Conservation (phyloP, 768 basidiomycete species). For the Russula ochroleuca region DNA sequence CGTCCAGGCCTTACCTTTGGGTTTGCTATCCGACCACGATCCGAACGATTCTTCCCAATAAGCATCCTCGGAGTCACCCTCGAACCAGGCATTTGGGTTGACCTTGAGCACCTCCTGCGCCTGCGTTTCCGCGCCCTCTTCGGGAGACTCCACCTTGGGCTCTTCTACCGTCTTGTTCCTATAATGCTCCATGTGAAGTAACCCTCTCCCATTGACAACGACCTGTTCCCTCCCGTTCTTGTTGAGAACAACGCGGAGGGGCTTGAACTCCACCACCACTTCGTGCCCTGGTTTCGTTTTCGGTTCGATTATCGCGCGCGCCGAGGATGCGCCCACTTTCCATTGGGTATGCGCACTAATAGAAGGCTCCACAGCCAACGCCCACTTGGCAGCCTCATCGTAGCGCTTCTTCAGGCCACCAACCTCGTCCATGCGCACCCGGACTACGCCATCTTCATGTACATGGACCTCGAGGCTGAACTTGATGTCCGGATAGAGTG, state of each 20-base stretch:
- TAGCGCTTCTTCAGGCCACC: constrained; percentile 77
- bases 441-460: constrained; percentile 81
- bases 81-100: constrained; percentile 73
- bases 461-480: constrained; percentile 81
- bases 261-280: constrained; percentile 67
- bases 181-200: constrained; percentile 99
- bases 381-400: constrained; percentile 90
- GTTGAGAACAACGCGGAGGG: constrained; percentile 68
- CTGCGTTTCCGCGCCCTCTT: constrained; percentile 42
- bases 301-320: constrained; percentile 60
- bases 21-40: constrained; percentile 89
- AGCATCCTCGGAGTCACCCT: constrained; percentile 76
- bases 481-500: constrained; percentile 76
- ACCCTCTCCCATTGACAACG: constrained; percentile 80
- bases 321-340: constrained; percentile 60
- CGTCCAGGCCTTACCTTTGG: constrained; percentile 63
- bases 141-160: constrained; percentile 45
- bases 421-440: constrained; percentile 91
- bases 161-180: constrained; percentile 55
- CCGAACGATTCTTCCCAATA: constrained; percentile 88
- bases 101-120: constrained; percentile 52
- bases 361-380: constrained; percentile 67
- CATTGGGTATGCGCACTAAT: constrained; percentile 58
- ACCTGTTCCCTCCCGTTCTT: constrained; percentile 78
- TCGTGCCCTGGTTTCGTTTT: constrained; percentile 50